Conservation (phyloP, 768 basidiomycete species). For the Leccinum olivaceopallidum region DNA sequence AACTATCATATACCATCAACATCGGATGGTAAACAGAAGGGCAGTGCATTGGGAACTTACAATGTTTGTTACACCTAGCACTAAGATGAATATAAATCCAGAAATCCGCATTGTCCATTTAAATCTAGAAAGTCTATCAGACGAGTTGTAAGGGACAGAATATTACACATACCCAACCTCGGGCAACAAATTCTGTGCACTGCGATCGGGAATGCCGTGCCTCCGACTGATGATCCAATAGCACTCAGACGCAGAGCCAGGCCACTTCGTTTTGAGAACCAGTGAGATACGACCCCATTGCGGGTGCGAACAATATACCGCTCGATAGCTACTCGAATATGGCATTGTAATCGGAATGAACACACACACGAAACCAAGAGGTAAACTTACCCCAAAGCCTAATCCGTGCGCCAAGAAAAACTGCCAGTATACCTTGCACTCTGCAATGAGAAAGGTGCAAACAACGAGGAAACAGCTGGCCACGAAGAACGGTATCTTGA, state of each 20-base stretch:
- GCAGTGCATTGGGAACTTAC: constrained; percentile 28
- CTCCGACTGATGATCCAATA: constrained; percentile 67
- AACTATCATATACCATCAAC: constrained; percentile 16
- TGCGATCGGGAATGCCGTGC: constrained; percentile 63
- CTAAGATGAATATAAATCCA: constrained; percentile 56
- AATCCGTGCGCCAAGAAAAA: constrained; percentile 74
- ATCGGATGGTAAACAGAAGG: not conserved
- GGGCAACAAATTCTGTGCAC: constrained; percentile 51
- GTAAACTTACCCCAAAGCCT: constrained; percentile 53
- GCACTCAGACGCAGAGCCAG: constrained; percentile 63
- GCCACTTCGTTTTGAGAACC: constrained; percentile 63
- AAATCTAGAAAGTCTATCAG: constrained; percentile 45
- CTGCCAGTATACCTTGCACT: constrained; percentile 74
- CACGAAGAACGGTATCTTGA: constrained; percentile 48
- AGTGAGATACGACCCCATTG: constrained; percentile 59
- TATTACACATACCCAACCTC: constrained; percentile 48
- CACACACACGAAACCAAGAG: not conserved
- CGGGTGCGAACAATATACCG: constrained; percentile 51
- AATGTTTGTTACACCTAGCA: constrained; percentile 47
- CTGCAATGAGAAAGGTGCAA: constrained; percentile 59
- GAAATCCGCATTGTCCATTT: constrained; percentile 74
- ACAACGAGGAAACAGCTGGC: constrained; percentile 52
- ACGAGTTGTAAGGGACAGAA: not conserved
- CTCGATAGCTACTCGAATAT: constrained; percentile 35
- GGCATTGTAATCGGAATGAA: not conserved